Evolutionary conservation across 805 yeast genomes (phyloP), one percentile per base, ranked within the genome.

Genomic region (Wickerhamiella allomyrinae): DNA sequence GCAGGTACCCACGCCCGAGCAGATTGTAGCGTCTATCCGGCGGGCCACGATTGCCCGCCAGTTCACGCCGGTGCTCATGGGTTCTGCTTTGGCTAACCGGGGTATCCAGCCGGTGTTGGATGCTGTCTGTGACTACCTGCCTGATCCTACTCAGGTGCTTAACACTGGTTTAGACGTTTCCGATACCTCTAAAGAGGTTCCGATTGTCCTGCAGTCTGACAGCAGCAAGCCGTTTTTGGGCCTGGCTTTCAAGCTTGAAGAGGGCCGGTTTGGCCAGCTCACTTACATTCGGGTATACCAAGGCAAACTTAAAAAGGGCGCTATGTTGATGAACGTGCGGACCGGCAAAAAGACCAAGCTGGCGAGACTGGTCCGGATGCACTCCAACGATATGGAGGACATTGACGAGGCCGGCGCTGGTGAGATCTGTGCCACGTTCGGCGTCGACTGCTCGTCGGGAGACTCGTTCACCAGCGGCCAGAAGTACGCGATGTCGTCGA

Each of bases 1-100:
- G 60, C 72, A 75, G 54, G 91, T 77, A 53, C 97, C 98, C 44
- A 69, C 86, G 24, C 70, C 71, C 22, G 80, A 78, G 45, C 94
- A 91, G 65, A 80, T 91, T 49, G 77, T 80, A 58, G 76, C 60
- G 41, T 97, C 95, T 34, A 91, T 91, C 53, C 79, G 98, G 63
- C 77, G 95, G 56, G 74, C 96, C 40, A 91, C 99, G 15, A 89
- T 89, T 63, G 94, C 87, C 24, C 77, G 96, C 67, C 82, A 74
- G 59, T 91, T 91, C 69, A 85, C 97, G 11, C 98, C 99, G n/a
- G 97, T 91, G n/a, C 69, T 89, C 50, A 91, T 91, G 96, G 99
- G 99, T 19, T 85, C 96, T 39, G 99, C 99, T 15, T 71, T 91
- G 49, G 98, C 97, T 45, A 91, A 91, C 67, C 83, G 79, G 51